These are phyloP conservation scores for Xylaria sp. DNA, from an alignment of 495 filamentous ascomycete species.

Conservation along the genomic window DNA sequence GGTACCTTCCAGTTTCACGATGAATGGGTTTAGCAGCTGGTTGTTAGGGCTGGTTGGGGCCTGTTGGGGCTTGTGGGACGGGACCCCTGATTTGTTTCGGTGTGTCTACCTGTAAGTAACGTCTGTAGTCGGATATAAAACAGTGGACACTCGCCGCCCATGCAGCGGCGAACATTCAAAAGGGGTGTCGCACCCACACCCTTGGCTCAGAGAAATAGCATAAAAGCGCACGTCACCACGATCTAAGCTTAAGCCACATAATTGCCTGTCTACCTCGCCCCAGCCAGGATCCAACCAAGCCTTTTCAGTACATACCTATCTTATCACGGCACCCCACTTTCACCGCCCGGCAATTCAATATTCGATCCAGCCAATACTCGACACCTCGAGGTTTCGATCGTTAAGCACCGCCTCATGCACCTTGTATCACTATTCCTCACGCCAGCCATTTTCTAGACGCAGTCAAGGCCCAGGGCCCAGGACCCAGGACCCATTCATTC, in stretches of 20 bases:
- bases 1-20: neutral
- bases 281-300: neutral
- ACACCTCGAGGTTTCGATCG: neutral
- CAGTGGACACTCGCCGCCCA: conserved; percentile 38
- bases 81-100: conserved; percentile 23
- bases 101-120: conserved; percentile 3
- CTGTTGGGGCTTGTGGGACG: neutral
- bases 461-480: neutral
- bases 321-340: conserved; percentile 36
- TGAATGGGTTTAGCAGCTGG: conserved; percentile 7
- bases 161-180: conserved; percentile 12
- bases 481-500: too few relatives aligned
- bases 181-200: conserved; percentile 22
- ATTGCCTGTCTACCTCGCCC: conserved; percentile 12
- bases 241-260: conserved; percentile 27
- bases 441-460: conserved; percentile 5
- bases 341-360: conserved; percentile 46
- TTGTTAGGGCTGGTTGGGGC: neutral
- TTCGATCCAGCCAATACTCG: neutral
- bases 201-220: conserved; percentile 23
- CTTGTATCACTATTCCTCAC: neutral
- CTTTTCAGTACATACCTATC: neutral
- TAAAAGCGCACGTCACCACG: conserved; percentile 26
- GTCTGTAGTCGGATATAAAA: conserved; percentile 39
- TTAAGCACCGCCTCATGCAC: neutral